Evolutionary conservation across 2,329 filamentous ascomycete genomes (phyloP).

Genomic region (Colletotrichum orchidophilum): DNA sequence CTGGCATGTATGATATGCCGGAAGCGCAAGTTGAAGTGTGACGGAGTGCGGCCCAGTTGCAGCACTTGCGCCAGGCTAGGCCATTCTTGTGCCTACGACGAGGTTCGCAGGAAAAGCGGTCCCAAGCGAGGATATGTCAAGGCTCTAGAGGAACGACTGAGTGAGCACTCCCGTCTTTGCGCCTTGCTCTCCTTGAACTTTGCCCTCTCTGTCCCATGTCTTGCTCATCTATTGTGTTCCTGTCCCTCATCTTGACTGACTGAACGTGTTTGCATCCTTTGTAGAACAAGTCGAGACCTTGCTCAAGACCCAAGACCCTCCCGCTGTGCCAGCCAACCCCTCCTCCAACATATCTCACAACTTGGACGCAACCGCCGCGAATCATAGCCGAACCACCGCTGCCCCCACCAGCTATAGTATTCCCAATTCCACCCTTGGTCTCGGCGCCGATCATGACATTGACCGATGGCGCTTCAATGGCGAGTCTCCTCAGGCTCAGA

Average conservation of each 20-base stretch:
- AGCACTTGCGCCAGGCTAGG: constrained; percentile 88
- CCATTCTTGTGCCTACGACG: constrained; percentile 90
- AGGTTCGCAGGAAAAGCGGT: constrained; percentile 92
- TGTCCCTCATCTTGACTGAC: constrained; percentile 8
- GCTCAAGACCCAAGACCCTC: constrained; percentile 79
- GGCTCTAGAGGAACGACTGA: constrained; percentile 89
- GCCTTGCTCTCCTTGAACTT: not conserved
- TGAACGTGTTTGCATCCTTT: not conserved
- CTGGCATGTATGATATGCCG: constrained; percentile 95
- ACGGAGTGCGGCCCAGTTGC: constrained; percentile 84
- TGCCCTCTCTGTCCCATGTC: not conserved
- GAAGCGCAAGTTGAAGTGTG: constrained; percentile 91
- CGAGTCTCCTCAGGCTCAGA: constrained; percentile 59
- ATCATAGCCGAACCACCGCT: constrained; percentile 43
- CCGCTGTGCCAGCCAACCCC: constrained; percentile 41
- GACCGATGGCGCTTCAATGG: constrained; percentile 65
- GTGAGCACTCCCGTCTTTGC: constrained; percentile 60
- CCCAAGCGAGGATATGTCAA: constrained; percentile 96
- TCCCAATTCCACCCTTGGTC: constrained; percentile 56
- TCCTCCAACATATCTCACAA: constrained; percentile 45
- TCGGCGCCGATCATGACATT: constrained; percentile 57
- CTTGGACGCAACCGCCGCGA: constrained; percentile 39
- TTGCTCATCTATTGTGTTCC: not conserved
- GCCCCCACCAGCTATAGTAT: constrained; percentile 52
- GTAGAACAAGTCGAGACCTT: constrained; percentile 92